Evolutionary conservation across 768 basidiomycete species (phyloP).

Genomic region (Tricholoma matsutake): DNA sequence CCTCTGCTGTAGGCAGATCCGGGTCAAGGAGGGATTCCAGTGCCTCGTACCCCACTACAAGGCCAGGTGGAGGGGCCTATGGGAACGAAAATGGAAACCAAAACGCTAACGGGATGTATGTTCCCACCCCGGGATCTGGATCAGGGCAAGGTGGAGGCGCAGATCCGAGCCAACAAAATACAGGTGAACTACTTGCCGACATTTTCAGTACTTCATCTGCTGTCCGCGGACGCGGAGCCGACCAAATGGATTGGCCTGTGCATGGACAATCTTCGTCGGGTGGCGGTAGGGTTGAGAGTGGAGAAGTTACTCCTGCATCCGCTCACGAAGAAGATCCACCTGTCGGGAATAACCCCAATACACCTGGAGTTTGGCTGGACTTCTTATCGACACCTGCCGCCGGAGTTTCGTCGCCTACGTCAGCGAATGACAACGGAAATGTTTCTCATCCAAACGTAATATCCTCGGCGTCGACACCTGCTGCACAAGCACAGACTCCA

Average conservation of each 20-base stretch:
- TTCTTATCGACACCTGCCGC: not conserved
- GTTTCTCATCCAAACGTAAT: not conserved
- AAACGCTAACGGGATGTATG: not conserved
- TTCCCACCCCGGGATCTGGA: not conserved
- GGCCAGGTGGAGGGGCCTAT: not conserved
- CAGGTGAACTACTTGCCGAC: constrained; percentile 6
- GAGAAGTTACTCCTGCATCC: not conserved
- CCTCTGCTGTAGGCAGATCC: constrained; percentile 1
- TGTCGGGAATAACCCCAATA: not conserved
- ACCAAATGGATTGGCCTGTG: constrained; percentile 31
- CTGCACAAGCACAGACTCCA: not conserved
- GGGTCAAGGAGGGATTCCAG: constrained; percentile 15
- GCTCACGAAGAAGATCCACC: not conserved
- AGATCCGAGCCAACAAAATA: constrained; percentile 20
- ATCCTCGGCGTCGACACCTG: not conserved
- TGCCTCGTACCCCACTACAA: not conserved
- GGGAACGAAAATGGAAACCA: not conserved
- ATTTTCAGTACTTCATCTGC: constrained; percentile 8
- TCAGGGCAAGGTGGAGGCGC: not conserved
- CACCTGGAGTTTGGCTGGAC: not conserved
- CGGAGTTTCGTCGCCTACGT: not conserved
- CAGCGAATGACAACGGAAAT: not conserved
- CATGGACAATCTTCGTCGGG: constrained; percentile 13
- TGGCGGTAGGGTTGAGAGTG: not conserved
- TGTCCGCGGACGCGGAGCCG: constrained; percentile 13